These are phyloP conservation scores for Albugo candida DNA, from an alignment of 352 stramenopile genomes.

Conservation along the genomic window DNA sequence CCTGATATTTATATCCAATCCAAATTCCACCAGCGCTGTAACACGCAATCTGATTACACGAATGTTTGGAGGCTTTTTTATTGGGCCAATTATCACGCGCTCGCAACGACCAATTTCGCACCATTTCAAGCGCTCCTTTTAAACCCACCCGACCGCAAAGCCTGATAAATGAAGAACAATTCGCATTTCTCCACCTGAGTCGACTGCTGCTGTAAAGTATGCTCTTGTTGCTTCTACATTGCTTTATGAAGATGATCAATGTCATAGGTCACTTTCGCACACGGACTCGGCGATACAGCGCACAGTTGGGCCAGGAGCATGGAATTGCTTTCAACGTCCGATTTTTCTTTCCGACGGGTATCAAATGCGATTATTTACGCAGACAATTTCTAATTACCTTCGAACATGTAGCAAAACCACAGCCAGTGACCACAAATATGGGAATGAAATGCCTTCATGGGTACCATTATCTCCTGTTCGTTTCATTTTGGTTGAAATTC, in stretches of 20 bases:
- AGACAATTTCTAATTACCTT: background rate
- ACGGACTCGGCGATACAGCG: slow-evolving; percentile 85
- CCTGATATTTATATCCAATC: no score
- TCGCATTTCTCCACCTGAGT: no score
- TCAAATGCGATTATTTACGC: background rate
- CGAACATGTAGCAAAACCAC: slow-evolving; percentile 27
- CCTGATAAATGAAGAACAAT: no score
- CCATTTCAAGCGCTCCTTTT: no score
- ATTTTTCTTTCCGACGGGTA: slow-evolving; percentile 57
- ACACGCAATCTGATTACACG: no score
- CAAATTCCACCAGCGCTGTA: no score
- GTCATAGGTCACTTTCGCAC: slow-evolving; percentile 45
- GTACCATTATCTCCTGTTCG: slow-evolving; percentile 9
- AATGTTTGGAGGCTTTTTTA: no score
- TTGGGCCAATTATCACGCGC: no score
- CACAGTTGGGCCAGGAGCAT: slow-evolving; percentile 71
- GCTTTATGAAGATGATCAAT: background rate
- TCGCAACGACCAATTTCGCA: no score
- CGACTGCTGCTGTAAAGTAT: no score
- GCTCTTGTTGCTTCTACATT: no score
- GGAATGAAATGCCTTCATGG: slow-evolving; percentile 88
- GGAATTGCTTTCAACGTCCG: slow-evolving; percentile 35
- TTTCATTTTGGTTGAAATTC: background rate
- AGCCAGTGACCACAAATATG: slow-evolving; percentile 90
- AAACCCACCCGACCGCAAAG: no score